A percentile compares a stretch with the other conserved stretches of the same genome.
phyloP scores from a whole-genome alignment of 108 stramenopile genomes.

The Skeletonema menzelii region DNA sequence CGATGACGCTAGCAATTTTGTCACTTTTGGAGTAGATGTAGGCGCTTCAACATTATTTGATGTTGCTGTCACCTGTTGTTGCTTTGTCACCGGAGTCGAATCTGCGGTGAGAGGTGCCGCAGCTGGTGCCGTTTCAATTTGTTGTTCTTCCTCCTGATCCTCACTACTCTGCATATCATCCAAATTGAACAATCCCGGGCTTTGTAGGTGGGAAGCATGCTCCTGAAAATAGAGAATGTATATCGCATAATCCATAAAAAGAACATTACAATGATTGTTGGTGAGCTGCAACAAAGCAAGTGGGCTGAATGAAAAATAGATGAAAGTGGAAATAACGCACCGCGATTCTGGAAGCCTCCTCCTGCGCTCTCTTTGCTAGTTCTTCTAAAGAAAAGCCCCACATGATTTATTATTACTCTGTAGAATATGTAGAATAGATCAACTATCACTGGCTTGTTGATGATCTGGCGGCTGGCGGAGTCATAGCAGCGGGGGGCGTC shows the following conservation, averaged over 20 bases:
- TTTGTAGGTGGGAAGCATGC: background rate
- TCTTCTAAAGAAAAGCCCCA: slow-evolving; percentile 74
- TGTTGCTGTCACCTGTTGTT: background rate
- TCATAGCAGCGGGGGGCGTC: too few relatives aligned
- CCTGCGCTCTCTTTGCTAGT: slow-evolving; percentile 70
- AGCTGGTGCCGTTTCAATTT: background rate
- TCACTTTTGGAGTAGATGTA: slow-evolving; percentile 4
- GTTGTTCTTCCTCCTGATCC: background rate
- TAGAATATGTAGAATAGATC: background rate
- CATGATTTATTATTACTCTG: slow-evolving; percentile 36
- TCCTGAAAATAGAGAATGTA: background rate
- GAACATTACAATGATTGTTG: background rate
- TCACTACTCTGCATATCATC: background rate
- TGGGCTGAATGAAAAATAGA: background rate
- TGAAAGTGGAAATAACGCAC: slow-evolving; percentile 23
- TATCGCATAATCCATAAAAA: background rate
- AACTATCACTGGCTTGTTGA: background rate
- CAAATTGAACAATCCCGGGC: background rate
- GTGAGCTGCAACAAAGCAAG: background rate
- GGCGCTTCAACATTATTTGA: background rate
- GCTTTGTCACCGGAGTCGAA: background rate
- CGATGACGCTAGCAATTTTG: background rate
- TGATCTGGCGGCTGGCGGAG: background rate
- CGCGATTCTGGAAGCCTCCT: slow-evolving; percentile 61
- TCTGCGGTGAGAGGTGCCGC: background rate